Evolutionary conservation across 2,329 filamentous ascomycete genomes (phyloP).

Genomic region (Fusarium praegraminearum): DNA sequence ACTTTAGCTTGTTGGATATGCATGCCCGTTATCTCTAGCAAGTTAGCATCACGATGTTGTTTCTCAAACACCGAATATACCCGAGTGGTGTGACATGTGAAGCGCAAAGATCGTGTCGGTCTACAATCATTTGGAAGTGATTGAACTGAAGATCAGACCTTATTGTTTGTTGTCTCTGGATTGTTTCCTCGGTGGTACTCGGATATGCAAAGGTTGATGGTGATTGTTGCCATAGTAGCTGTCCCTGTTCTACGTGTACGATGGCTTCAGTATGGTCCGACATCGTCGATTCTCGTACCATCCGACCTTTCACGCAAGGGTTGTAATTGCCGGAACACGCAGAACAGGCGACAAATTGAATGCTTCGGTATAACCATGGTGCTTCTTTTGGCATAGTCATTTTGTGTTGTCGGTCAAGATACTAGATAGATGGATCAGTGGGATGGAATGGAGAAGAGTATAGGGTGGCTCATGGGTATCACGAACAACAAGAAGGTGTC

Average conservation of each 20-base stretch:
- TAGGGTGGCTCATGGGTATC: constrained; percentile 20
- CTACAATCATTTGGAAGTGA: not conserved
- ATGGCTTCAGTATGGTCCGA: constrained; percentile 43
- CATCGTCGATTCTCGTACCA: constrained; percentile 39
- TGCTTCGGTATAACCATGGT: constrained; percentile 8
- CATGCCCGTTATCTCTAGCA: not conserved
- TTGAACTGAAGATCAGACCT: not conserved
- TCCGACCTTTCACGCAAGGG: constrained; percentile 17
- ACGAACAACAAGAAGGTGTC: not conserved
- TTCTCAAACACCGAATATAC: not conserved
- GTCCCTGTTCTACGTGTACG: constrained; percentile 14
- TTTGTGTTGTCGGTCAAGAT: constrained; percentile 3
- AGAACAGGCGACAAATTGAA: constrained; percentile 20
- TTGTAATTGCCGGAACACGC: constrained; percentile 4
- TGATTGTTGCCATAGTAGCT: constrained; percentile 23
- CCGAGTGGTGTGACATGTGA: constrained; percentile 24
- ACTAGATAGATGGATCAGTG: not conserved
- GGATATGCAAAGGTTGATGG: not conserved
- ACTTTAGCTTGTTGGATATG: not conserved
- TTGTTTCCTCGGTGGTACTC: constrained; percentile 4
- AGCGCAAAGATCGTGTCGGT: constrained; percentile 4
- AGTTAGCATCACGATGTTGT: constrained; percentile 1
- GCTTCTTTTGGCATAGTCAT: constrained; percentile 10
- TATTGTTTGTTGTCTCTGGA: constrained; percentile 5
- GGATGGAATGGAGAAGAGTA: constrained; percentile 6